phyloP scores from a whole-genome alignment of 352 stramenopile species.

The Phytophthora ohioensis region DNA sequence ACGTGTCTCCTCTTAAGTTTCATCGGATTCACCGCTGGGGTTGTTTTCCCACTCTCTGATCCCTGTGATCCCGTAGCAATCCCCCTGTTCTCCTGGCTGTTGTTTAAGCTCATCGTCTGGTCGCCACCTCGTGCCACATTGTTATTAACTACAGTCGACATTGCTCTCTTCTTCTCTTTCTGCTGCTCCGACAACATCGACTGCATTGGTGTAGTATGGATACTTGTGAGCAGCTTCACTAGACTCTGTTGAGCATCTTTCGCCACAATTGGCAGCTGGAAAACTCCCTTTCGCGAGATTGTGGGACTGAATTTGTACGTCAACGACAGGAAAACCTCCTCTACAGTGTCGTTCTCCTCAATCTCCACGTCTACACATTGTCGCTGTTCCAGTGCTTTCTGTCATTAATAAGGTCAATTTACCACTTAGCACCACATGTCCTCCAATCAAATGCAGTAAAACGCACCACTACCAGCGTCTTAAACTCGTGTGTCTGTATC shows the following conservation, averaged over 20 bases:
- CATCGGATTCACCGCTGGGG: slow-evolving; percentile 19
- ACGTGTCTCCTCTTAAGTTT: slow-evolving; percentile 58
- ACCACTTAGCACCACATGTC: neutral
- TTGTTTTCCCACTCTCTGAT: slow-evolving; percentile 11
- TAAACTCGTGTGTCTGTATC: slow-evolving; percentile 45
- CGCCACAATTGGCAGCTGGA: slow-evolving; percentile 51
- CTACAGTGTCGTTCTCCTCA: slow-evolving; percentile 19
- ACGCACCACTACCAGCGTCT: slow-evolving; percentile 46
- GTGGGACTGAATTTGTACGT: slow-evolving; percentile 74
- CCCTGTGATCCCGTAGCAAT: slow-evolving; percentile 18
- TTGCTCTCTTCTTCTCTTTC: slow-evolving; percentile 18
- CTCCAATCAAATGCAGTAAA: neutral
- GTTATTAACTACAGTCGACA: slow-evolving; percentile 1
- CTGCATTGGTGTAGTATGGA: slow-evolving; percentile 46
- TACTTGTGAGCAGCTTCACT: slow-evolving; percentile 45
- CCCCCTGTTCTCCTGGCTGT: slow-evolving; percentile 7
- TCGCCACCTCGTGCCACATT: neutral
- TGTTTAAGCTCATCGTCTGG: neutral
- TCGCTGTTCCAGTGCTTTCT: slow-evolving; percentile 57
- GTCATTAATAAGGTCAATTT: neutral
- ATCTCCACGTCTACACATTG: slow-evolving; percentile 51
- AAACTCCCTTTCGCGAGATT: slow-evolving; percentile 59
- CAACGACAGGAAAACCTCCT: slow-evolving; percentile 45
- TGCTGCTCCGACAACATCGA: slow-evolving; percentile 48
- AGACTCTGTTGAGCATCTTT: slow-evolving; percentile 38